These are phyloP conservation scores for Rhododendron griersonianum DNA, from an alignment of 148 eudicot genomes.

Conservation along the genomic window DNA sequence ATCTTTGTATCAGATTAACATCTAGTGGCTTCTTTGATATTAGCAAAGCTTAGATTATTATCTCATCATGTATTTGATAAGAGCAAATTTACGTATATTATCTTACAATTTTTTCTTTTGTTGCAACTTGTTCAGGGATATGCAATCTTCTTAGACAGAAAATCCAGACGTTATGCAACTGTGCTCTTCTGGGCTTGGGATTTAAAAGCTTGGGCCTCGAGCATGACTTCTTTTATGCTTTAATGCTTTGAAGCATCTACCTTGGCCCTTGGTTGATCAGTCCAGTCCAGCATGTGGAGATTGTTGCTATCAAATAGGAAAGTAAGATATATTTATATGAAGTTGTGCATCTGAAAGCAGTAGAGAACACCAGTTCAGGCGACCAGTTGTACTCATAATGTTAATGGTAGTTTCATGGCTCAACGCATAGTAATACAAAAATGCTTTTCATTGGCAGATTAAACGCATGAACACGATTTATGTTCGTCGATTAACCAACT, in stretches of 20 bases:
- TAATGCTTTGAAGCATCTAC: conserved; percentile 1
- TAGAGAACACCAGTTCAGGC: too few relatives aligned
- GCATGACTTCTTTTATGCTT: conserved; percentile 24
- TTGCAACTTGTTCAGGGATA: conserved; percentile 12
- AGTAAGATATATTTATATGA: too few relatives aligned
- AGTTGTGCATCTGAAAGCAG: too few relatives aligned
- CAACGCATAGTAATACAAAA: too few relatives aligned
- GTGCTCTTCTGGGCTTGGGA: conserved; percentile 20
- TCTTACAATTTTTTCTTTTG: background rate
- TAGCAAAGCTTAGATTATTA: background rate
- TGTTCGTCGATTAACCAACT: too few relatives aligned
- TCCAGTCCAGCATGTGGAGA: too few relatives aligned
- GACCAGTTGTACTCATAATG: too few relatives aligned
- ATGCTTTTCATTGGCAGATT: too few relatives aligned
- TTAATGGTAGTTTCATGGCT: too few relatives aligned
- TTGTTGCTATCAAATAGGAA: too few relatives aligned
- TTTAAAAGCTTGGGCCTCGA: conserved; percentile 15
- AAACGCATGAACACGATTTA: too few relatives aligned
- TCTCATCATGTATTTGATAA: background rate
- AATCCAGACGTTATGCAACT: background rate
- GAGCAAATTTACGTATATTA: background rate
- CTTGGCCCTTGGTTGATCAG: background rate
- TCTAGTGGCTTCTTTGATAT: background rate
- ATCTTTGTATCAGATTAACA: background rate
- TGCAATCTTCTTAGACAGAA: conserved; percentile 11